Percentiles rank a stretch among this genome's conserved stretches.
Conservation (phyloP, 2,329 filamentous ascomycete genomes). For the Gliomastix tumulicola region DNA sequence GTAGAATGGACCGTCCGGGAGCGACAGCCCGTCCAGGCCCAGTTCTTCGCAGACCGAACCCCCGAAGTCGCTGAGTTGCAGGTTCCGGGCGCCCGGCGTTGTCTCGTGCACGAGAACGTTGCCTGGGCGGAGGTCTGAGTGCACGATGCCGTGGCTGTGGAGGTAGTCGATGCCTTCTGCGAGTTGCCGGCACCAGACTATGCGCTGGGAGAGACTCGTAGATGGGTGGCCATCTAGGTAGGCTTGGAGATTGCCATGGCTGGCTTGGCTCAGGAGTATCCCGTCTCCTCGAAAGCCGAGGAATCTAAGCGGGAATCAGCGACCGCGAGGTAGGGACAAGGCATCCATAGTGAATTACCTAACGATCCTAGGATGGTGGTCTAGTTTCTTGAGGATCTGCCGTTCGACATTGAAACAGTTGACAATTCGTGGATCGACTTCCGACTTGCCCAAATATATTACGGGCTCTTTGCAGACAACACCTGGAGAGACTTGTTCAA, state of each 20-base stretch:
- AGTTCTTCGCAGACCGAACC: constrained; percentile 19
- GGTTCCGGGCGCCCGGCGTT: constrained; percentile 11
- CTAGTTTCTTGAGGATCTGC: too few species aligned
- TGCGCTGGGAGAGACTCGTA: constrained; percentile 5
- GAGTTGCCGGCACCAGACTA: constrained; percentile 17
- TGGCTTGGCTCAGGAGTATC: constrained; percentile 1
- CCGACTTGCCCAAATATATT: too few species aligned
- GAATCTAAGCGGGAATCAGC: too few species aligned
- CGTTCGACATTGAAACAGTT: too few species aligned
- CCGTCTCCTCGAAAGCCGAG: too few species aligned
- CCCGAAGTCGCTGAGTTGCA: constrained; percentile 23
- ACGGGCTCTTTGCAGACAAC: too few species aligned
- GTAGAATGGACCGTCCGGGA: constrained; percentile 16
- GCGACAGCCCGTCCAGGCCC: constrained; percentile 13
- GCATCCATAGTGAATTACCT: too few species aligned
- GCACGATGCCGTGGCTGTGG: constrained; percentile 19
- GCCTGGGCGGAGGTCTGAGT: constrained; percentile 21
- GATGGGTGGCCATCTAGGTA: constrained; percentile 7
- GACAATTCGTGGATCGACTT: too few species aligned
- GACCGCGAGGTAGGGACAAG: too few species aligned
- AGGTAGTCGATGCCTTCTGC: constrained; percentile 18
- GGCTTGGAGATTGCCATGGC: constrained; percentile 7
- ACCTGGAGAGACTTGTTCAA: too few species aligned
- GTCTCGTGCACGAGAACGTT: constrained; percentile 21
- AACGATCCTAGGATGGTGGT: too few species aligned